phyloP scores from a whole-genome alignment of 768 basidiomycete genomes.

The Termitomyces eurrhizus region DNA sequence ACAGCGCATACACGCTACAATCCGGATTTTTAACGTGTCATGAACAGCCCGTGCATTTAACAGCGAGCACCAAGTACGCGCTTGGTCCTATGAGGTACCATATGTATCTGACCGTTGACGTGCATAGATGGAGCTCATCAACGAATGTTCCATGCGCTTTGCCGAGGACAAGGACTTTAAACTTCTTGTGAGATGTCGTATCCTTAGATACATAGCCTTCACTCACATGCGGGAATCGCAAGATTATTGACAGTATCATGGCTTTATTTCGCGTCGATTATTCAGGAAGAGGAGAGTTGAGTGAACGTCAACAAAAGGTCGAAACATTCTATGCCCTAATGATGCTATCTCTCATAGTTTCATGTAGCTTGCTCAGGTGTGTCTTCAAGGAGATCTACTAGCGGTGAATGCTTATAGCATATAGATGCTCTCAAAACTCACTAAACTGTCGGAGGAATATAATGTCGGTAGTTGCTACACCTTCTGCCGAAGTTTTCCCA shows the following conservation, averaged over 20 bases:
- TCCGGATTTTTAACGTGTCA: conserved; percentile 10
- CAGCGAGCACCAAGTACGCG: conserved; percentile 80
- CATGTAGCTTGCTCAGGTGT: conserved; percentile 77
- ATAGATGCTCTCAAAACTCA: conserved; percentile 87
- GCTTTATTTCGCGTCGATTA: conserved; percentile 93
- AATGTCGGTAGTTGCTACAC: conserved; percentile 46
- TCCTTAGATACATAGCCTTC: background rate
- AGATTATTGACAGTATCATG: conserved; percentile 98
- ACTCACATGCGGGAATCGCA: conserved; percentile 12
- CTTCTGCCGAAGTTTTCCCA: background rate
- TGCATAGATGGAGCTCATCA: conserved; percentile 83
- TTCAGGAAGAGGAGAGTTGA: conserved; percentile 90
- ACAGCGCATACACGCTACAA: background rate
- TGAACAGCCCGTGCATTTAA: conserved; percentile 79
- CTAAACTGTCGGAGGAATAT: conserved; percentile 89
- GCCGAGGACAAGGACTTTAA: conserved; percentile 86
- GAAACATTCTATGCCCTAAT: conserved; percentile 1
- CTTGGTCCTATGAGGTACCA: background rate
- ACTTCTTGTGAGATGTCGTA: conserved; percentile 45
- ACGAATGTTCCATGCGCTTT: conserved; percentile 83
- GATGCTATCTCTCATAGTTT: conserved; percentile 14
- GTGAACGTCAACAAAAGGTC: conserved; percentile 91
- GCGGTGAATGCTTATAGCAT: background rate
- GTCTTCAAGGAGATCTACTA: background rate
- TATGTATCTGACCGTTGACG: background rate